Evolutionary conservation across 2,329 filamentous ascomycete species (phyloP).

Genomic region (Parasarocladium wereldwijsianum): DNA sequence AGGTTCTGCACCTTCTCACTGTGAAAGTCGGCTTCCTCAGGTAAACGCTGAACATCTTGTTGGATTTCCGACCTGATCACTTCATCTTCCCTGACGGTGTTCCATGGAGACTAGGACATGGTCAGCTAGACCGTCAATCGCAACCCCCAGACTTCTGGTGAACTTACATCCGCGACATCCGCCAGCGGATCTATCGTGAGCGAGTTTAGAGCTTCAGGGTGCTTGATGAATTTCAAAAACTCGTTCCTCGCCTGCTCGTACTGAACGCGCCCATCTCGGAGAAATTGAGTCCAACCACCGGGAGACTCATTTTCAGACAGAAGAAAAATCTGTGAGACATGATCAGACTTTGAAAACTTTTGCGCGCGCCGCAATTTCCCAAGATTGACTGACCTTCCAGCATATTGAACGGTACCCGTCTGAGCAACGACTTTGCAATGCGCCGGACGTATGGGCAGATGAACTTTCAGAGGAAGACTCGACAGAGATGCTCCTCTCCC

Average conservation of each 20-base stretch:
- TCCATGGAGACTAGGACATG: constrained; percentile 64
- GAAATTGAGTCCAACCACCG: constrained; percentile 51
- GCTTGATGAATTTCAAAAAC: constrained; percentile 68
- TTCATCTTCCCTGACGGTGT: constrained; percentile 74
- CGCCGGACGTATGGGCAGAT: too few species aligned
- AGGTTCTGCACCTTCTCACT: constrained; percentile 62
- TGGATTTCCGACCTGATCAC: constrained; percentile 73
- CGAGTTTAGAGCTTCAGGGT: constrained; percentile 62
- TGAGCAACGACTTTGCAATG: constrained; percentile 53
- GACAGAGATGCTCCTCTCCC: too few species aligned
- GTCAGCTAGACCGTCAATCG: neutral
- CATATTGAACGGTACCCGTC: constrained; percentile 71
- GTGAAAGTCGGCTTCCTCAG: constrained; percentile 83
- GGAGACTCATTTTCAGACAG: constrained; percentile 55
- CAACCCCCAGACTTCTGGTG: constrained; percentile 22
- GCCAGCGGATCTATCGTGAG: constrained; percentile 69
- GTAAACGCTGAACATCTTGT: constrained; percentile 88
- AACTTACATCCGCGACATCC: constrained; percentile 50
- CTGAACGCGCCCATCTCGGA: constrained; percentile 55
- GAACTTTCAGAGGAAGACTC: too few species aligned
- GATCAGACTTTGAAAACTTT: neutral
- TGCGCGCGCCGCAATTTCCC: neutral
- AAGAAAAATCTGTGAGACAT: constrained; percentile 51
- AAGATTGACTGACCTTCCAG: constrained; percentile 57
- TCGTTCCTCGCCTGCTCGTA: constrained; percentile 61